Evolutionary conservation across 2,329 filamentous ascomycete genomes (phyloP).

Genomic region (Ophiostoma perfectum): DNA sequence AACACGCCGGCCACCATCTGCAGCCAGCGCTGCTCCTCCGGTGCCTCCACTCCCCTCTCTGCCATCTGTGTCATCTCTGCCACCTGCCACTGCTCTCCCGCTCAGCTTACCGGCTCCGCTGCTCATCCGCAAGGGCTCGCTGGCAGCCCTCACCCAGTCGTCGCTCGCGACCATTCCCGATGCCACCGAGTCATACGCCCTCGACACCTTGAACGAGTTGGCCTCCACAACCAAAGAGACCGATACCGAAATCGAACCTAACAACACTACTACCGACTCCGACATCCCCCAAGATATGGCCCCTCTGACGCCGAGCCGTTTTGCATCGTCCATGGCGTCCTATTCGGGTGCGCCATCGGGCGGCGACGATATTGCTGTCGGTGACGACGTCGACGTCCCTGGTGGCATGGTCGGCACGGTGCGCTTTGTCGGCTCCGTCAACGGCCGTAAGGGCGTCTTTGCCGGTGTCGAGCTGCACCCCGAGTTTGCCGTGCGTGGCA

Average conservation of each 20-base stretch:
- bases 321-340: conserved; percentile 28
- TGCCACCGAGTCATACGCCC: conserved; percentile 58
- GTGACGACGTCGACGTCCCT: conserved; percentile 84
- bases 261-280: conserved; percentile 18
- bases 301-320: conserved; percentile 48
- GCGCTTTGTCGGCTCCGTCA: conserved; percentile 80
- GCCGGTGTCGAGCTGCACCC: conserved; percentile 82
- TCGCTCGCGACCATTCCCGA: conserved; percentile 62
- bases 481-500: conserved; percentile 76
- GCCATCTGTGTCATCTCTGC: neutral
- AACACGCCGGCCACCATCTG: conserved; percentile 31
- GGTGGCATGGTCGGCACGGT: conserved; percentile 88
- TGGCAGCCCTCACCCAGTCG: conserved; percentile 61
- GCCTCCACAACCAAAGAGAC: conserved; percentile 20
- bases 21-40: conserved; percentile 22
- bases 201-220: conserved; percentile 47
- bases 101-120: neutral
- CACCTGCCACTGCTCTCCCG: no score
- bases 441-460: conserved; percentile 85
- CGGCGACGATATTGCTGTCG: conserved; percentile 58
- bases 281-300: conserved; percentile 38
- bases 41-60: neutral
- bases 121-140: conserved; percentile 63
- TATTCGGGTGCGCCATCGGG: conserved; percentile 29
- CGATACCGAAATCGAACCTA: conserved; percentile 21